A percentile compares a stretch with the other conserved stretches of the same genome.
phyloP scores from a whole-genome alignment of 2,329 filamentous ascomycete genomes.

The Curvularia eragrostidis region DNA sequence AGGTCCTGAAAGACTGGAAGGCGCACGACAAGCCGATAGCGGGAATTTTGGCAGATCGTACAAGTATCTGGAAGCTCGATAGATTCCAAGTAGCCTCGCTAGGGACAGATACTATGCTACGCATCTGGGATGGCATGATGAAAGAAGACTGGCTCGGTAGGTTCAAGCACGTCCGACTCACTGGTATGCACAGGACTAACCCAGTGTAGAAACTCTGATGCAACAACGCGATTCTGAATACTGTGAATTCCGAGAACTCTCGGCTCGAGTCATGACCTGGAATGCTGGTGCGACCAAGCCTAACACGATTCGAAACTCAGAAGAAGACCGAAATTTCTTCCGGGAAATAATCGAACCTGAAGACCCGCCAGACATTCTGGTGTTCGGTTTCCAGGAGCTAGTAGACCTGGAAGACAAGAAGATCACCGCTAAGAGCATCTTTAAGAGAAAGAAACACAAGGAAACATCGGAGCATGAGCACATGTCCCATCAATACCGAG shows the following conservation, averaged over 20 bases:
- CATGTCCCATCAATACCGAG: constrained; percentile 97
- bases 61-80: constrained; percentile 84
- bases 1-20: constrained; percentile 91
- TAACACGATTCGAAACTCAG: constrained; percentile 73
- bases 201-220: constrained; percentile 74
- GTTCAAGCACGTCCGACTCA: constrained; percentile 21
- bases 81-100: constrained; percentile 84
- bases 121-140: constrained; percentile 89
- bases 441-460: constrained; percentile 79
- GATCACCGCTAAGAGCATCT: constrained; percentile 91
- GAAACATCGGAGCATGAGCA: constrained; percentile 83
- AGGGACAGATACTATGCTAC: constrained; percentile 83
- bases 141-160: constrained; percentile 89
- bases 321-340: constrained; percentile 78
- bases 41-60: constrained; percentile 76
- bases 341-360: constrained; percentile 78
- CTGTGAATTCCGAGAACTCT: constrained; percentile 83
- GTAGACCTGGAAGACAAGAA: constrained; percentile 98
- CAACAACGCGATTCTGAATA: constrained; percentile 81
- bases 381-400: constrained; percentile 98
- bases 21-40: constrained; percentile 85
- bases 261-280: constrained; percentile 87
- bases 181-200: constrained; percentile 27
- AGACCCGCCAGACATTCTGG: constrained; percentile 82
- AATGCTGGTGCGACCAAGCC: constrained; percentile 98